Conservation (phyloP, 805 yeast genomes). For the Metschnikowia kunwiensis region DNA sequence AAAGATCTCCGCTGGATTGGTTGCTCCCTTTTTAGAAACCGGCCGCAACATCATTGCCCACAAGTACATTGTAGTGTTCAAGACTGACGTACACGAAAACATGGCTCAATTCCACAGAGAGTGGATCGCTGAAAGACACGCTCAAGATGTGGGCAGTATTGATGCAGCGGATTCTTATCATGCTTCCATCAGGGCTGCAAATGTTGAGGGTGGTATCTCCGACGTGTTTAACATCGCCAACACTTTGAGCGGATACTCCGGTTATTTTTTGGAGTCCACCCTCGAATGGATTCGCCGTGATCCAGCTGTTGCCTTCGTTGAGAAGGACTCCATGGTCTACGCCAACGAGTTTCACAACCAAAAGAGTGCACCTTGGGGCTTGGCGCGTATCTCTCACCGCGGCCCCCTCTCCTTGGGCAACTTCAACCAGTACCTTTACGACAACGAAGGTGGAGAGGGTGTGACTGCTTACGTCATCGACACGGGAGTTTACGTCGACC, state of each 20-base stretch:
- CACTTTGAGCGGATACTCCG: slow-evolving; percentile 74
- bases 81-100: slow-evolving; percentile 54
- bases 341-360: slow-evolving; percentile 65
- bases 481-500: slow-evolving; percentile 68
- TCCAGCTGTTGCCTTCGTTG: slow-evolving; percentile 65
- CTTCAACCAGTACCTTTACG: slow-evolving; percentile 44
- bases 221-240: slow-evolving; percentile 55
- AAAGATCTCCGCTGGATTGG: slow-evolving; percentile 3
- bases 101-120: slow-evolving; percentile 63
- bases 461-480: slow-evolving; percentile 79
- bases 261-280: slow-evolving; percentile 72
- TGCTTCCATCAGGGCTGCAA: slow-evolving; percentile 11
- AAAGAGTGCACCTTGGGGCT: slow-evolving; percentile 92
- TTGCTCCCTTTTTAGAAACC: slow-evolving; percentile 18
- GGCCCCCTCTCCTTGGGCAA: slow-evolving; percentile 63
- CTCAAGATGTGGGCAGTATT: slow-evolving; percentile 35
- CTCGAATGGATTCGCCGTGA: slow-evolving; percentile 68
- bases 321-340: slow-evolving; percentile 61
- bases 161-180: slow-evolving; percentile 22
- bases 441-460: slow-evolving; percentile 42
- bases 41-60: slow-evolving; percentile 51
- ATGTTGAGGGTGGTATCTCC: slow-evolving; percentile 15
- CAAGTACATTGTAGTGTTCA: slow-evolving; percentile 84
- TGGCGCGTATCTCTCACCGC: slow-evolving; percentile 85
- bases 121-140: slow-evolving; percentile 52